Base-by-base conservation (phyloP, 2,329 filamentous ascomycete genomes). In the Alternaria arborescens region DNA sequence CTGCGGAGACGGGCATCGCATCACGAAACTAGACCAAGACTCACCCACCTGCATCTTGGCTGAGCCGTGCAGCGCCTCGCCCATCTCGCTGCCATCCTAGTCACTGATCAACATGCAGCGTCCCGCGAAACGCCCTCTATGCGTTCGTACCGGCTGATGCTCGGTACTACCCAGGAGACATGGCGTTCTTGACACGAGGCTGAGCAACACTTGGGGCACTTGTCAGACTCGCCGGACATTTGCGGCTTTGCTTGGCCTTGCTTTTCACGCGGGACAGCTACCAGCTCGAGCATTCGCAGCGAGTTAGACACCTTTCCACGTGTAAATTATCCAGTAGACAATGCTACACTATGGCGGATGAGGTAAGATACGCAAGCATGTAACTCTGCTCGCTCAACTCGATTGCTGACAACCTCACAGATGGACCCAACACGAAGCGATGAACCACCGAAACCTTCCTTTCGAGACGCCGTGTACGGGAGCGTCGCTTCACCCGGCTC, bases 291-390 rank as follows among this genome's bases (percentile, higher is more conserved):
- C 7, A 14, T 14, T 7, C 38, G 6, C 38, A 11, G 38, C 20
- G 10, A 22, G 18, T 41, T 26, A 12, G 3, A 41, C 38, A 14
- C 28, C 44, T 53, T 38, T 30, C 26, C 36, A 44, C 50, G 43
- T 55, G 56, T 30, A 22, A 44, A 22, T 28, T 40, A 51, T 5
- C 20, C 18, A 46, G 36, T 36, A 18, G 51, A 52, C 42, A 32
- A 63, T 68, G 65, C 65, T 44, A 44, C 28, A 48, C 40, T 50
- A 71, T 70, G 67, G 52, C 65, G 54, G 65, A 65, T 58, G 52
- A 65, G 60, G 68, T 68, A 65, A 34, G 11, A 14, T 6, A n/a
- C 14, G 8, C 34, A 3, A 7, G 6, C 38, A 18, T 42, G 20
- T 22, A 18, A 18, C 8, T 18, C 41, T 26, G 24, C 24, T 26